Evolutionary conservation across 257 asterid species (phyloP), one percentile per base, ranked within the genome.

Genomic region (Solanum sitiens): DNA sequence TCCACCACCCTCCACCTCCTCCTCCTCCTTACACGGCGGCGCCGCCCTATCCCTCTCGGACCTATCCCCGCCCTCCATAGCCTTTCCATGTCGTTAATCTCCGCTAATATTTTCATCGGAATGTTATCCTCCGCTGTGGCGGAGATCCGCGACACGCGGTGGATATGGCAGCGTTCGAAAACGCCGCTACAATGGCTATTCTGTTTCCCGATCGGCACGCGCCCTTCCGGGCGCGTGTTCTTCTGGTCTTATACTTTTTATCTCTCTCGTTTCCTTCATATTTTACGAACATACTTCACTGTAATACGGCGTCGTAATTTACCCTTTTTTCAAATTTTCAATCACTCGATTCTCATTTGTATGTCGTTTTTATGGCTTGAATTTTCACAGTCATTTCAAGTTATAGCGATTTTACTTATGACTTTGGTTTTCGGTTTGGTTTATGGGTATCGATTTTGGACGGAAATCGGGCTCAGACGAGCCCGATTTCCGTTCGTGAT

Each of bases 141-240:
- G 2, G 98, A 95, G 63, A 96, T 96, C 87, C 94, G 92, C 13
- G 95, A 96, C 87, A 95, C 98, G 0, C 89, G 93, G 88, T 96
- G 98, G 98, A 50, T 95, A 74, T 96, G 98, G 98, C 88, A 85
- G 85, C 91, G 98, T 30, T 92, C 92, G 42, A 92, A 91, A 35
- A 95, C 98, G 86, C 93, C 98, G 1, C 90, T 95, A 30, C 90
- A 95, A 47, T 95, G 98, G 98, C 98, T 95, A 85, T 92, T 95
- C 21, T 95, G 98, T 80, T 95, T 95, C 91, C 98, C 98, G 0
- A 91, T 95, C 2, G 98, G 98, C 53, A 95, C 98, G 9, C 98
- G 98, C 65, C 93, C 96, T 56, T 92, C 98, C 0, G 98, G 98
- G 32, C 90, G 98, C 4, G 96, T 95, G 0, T 95, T 95, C 92